Evolutionary conservation across 768 basidiomycete genomes (phyloP), one percentile per base, ranked within the genome.

Genomic region (Ephemerocybe angulata): DNA sequence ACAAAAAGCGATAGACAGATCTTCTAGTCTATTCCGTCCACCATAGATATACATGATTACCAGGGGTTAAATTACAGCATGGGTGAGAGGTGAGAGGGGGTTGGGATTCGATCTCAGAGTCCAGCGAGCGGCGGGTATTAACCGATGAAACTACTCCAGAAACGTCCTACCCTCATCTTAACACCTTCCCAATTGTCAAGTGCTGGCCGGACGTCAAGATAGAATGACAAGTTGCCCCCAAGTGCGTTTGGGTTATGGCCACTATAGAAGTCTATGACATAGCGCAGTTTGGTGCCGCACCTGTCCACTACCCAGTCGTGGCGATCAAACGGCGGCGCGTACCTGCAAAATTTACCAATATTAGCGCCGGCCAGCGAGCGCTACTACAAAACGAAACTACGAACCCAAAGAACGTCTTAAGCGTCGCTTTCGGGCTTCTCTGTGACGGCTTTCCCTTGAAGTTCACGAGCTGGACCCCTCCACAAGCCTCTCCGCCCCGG

Each of bases 251-350:
- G 63, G 42, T 69, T 74, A 30, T 83, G 83, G 17, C 96, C 96
- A 3, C 90, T 89, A 74, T 99, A 99, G 71, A 98, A 99, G 72
- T 99, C 97, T 63, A 99, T 97, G 56, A 99, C 85, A 73, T 99
- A 99, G 49, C 96, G 86, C 66, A 93, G 78, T 54, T 83, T 85
- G 8, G 82, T 83, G 4, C 94, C 96, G 66, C 95, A 97, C 30
- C 96, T 86, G 69, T 97, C 93, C 48, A 99, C 86, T 48, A 92
- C 70, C 97, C 97, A 99, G 69, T 98, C 96, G 61, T 99, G 97
- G 52, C 93, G 78, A 68, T 99, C 97, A 70, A 99, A 99, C 0
- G 97, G 97, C 22, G 91, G 79, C 25, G 90, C 80, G 69, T 97
- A 99, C 11, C 96, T 99, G 38, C 38, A 41, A 41, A 19, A 7